Evolutionary conservation across 163 green algal genomes (phyloP).

Genomic region (Scenedesmus sp.): DNA sequence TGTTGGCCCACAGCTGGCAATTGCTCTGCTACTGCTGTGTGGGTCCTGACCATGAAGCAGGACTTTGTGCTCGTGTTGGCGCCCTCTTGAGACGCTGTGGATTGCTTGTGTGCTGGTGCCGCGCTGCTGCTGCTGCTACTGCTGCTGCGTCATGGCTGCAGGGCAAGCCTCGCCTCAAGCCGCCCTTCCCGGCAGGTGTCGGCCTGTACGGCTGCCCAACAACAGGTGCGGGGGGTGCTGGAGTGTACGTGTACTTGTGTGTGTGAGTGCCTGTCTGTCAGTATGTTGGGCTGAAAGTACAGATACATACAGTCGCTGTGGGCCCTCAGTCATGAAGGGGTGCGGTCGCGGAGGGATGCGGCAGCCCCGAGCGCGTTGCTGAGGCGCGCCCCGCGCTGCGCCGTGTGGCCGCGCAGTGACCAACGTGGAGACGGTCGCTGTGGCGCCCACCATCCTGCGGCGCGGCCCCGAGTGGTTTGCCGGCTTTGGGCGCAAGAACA

Average conservation of each 20-base stretch:
- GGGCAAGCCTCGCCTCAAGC: constrained; percentile 96
- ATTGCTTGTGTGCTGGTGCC: neutral
- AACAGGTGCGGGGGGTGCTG: neutral
- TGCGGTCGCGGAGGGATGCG: too few relatives aligned
- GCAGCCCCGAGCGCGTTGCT: too few relatives aligned
- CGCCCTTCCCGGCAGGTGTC: constrained; percentile 97
- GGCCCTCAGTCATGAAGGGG: too few relatives aligned
- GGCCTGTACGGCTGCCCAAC: constrained; percentile 90
- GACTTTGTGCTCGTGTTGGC: neutral
- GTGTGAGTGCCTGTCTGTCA: too few relatives aligned
- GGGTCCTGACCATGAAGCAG: neutral
- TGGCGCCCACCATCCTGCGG: constrained; percentile 96
- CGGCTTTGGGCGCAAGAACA: constrained; percentile 98
- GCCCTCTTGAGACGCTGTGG: neutral
- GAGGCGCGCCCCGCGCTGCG: too few relatives aligned
- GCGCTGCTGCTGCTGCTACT: neutral
- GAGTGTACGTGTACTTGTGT: too few relatives aligned
- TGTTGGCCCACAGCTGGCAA: too few relatives aligned
- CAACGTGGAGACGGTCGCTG: constrained; percentile 99
- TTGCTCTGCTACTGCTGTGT: too few relatives aligned
- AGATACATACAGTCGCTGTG: too few relatives aligned
- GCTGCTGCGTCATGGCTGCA: too few relatives aligned
- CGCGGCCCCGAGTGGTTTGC: constrained; percentile 98
- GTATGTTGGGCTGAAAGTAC: too few relatives aligned
- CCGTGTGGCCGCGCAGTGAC: too few relatives aligned